These are phyloP conservation scores for Globisporangium spinosum DNA, from an alignment of 352 stramenopile species.

Conservation along the genomic window DNA sequence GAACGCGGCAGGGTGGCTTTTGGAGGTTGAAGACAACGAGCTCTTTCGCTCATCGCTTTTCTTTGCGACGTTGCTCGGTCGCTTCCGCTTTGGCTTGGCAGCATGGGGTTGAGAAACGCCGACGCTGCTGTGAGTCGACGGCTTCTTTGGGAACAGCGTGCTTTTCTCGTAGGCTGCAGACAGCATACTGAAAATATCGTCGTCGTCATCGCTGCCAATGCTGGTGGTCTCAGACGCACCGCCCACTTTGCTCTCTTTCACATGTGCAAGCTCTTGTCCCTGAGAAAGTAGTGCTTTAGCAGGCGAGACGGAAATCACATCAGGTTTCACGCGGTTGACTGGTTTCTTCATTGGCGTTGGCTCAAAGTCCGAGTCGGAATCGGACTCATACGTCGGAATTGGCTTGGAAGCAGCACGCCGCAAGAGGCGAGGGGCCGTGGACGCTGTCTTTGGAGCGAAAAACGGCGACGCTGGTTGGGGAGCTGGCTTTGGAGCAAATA, in stretches of 20 bases:
- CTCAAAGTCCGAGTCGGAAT: conserved; percentile 16
- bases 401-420: not conserved
- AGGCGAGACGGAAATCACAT: not conserved
- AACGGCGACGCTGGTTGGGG: not conserved
- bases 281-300: not conserved
- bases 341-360: not conserved
- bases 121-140: not conserved
- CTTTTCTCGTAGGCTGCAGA: conserved; percentile 1
- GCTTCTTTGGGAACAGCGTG: conserved; percentile 3
- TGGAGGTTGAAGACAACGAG: conserved; percentile 8
- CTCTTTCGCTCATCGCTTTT: conserved; percentile 15
- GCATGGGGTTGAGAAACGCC: not conserved
- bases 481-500: not conserved
- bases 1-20: conserved; percentile 8
- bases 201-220: conserved; percentile 13
- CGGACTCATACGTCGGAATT: conserved; percentile 14
- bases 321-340: not conserved
- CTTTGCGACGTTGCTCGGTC: conserved; percentile 12
- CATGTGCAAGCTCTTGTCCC: not conserved
- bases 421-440: not conserved
- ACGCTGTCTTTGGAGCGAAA: not conserved
- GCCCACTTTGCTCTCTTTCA: not conserved
- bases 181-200: not conserved
- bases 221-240: conserved; percentile 1
- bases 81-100: conserved; percentile 15